Evolutionary conservation across 2,329 filamentous ascomycete genomes (phyloP).

Genomic region (Aureobasidium sp.): DNA sequence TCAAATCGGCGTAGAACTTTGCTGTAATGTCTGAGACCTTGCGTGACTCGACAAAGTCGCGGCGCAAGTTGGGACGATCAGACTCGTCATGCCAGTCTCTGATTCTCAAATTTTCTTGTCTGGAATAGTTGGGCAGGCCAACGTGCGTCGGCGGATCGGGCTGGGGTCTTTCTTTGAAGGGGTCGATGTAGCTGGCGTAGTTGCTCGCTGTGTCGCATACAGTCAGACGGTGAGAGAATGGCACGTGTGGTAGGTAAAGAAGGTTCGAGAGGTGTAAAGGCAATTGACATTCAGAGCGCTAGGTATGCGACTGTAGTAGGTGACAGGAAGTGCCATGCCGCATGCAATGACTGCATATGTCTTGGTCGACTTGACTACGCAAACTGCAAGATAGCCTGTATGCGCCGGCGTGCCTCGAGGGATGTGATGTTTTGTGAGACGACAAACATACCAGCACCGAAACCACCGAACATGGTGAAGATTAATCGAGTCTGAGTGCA

Average conservation of each 20-base stretch:
- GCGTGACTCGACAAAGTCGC: constrained; percentile 3
- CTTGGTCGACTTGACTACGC: neutral
- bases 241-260: neutral
- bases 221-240: constrained; percentile 2
- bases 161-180: constrained; percentile 11
- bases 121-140: constrained; percentile 10
- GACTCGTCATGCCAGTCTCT: constrained; percentile 10
- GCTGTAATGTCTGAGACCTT: constrained; percentile 8
- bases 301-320: neutral
- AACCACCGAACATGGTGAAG: constrained; percentile 10
- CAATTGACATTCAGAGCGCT: constrained; percentile 8
- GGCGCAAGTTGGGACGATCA: constrained; percentile 4
- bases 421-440: neutral
- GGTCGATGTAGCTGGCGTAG: constrained; percentile 15
- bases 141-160: constrained; percentile 11
- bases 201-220: constrained; percentile 2
- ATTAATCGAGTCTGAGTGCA: neutral
- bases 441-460: constrained; percentile 14
- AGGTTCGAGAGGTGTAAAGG: neutral
- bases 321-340: neutral
- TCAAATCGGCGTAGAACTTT: constrained; percentile 25
- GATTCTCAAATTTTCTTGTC: constrained; percentile 1
- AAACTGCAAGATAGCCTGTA: neutral
- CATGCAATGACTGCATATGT: neutral
- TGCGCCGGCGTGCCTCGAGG: neutral